A percentile compares a stretch with the other conserved stretches of the same genome.
Conservation (phyloP, 2,329 filamentous ascomycete genomes). For the Corniculantispora saksenae region DNA sequence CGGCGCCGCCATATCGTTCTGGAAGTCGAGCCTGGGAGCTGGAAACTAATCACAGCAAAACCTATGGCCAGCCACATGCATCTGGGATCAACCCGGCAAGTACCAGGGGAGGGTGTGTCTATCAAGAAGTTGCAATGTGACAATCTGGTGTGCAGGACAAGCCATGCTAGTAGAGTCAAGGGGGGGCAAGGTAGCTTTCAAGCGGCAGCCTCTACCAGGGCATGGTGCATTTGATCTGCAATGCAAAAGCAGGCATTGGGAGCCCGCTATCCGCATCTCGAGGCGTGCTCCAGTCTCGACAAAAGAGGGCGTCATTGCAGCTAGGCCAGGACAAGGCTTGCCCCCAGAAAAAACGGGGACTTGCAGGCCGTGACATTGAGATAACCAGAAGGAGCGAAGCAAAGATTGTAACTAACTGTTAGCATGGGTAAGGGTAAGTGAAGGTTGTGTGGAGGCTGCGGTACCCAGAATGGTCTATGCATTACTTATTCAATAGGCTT, state of each 20-base stretch:
- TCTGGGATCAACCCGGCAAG: conserved; percentile 9
- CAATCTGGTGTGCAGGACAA: background rate
- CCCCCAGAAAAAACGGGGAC: conserved; percentile 1
- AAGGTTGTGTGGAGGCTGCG: conserved; percentile 12
- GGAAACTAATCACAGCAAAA: no score
- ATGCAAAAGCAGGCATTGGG: conserved; percentile 1
- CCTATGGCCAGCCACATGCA: conserved; percentile 8
- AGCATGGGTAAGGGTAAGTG: conserved; percentile 16
- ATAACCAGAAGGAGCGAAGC: conserved; percentile 10
- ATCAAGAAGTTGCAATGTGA: background rate
- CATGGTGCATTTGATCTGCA: conserved; percentile 12
- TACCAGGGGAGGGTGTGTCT: conserved; percentile 7
- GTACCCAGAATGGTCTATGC: conserved; percentile 15
- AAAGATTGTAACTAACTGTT: conserved; percentile 1
- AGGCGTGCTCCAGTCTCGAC: background rate
- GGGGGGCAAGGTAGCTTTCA: background rate
- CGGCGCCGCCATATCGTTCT: background rate
- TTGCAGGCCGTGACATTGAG: background rate
- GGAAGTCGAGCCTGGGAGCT: no score
- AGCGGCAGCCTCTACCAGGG: background rate
- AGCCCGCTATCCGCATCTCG: conserved; percentile 4
- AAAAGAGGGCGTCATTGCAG: background rate
- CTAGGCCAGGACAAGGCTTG: background rate
- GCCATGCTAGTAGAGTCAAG: background rate
- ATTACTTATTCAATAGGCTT: conserved; percentile 4